These are phyloP conservation scores for Amaranthus tricolor DNA, from an alignment of 179 eudicot genomes.

Conservation along the genomic window DNA sequence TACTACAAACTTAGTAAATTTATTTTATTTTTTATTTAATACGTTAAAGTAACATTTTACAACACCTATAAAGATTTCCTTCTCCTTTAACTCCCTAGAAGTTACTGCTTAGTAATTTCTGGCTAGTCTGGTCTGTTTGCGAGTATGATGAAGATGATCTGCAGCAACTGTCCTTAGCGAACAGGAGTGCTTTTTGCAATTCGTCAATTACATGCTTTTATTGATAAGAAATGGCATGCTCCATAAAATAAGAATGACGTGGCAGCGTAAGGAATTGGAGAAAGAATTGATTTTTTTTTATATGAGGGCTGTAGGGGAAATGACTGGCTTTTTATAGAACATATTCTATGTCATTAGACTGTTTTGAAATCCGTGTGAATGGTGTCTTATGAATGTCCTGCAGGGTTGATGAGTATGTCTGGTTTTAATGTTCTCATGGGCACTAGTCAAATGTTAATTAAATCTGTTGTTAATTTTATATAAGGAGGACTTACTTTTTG, in stretches of 20 bases:
- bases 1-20: too few relatives aligned
- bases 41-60: too few relatives aligned
- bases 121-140: not conserved
- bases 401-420: not conserved
- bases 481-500: not conserved
- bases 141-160: not conserved
- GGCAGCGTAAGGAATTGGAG: constrained; percentile 1
- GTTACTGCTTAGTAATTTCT: not conserved
- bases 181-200: constrained; percentile 16
- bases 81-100: not conserved
- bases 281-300: not conserved
- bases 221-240: constrained; percentile 11
- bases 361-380: not conserved
- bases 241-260: constrained; percentile 19
- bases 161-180: not conserved
- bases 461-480: not conserved
- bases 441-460: not conserved
- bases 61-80: not conserved
- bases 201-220: constrained; percentile 9
- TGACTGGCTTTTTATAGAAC: not conserved
- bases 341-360: not conserved
- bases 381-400: not conserved
- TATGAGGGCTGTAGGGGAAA: not conserved
- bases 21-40: too few relatives aligned
- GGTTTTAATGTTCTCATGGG: not conserved